A percentile compares a stretch with the other conserved stretches of the same genome.
Conservation (phyloP, 176 grass and related monocot genomes). For the Ensete glaucum region DNA sequence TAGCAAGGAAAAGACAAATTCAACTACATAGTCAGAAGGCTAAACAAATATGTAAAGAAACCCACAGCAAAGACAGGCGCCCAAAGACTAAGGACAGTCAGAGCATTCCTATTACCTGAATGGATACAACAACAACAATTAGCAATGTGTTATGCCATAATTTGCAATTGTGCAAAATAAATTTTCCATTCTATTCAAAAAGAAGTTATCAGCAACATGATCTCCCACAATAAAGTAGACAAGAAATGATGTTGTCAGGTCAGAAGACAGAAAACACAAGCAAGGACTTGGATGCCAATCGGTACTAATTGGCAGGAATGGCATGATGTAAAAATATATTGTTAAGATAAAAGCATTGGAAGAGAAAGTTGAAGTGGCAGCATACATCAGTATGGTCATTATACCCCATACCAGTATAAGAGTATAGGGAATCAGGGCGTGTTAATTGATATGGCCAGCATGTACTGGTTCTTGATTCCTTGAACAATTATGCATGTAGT, state of each 20-base stretch:
- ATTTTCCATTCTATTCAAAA: neutral
- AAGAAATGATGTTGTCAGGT: neutral
- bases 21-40: neutral
- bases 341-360: too few species aligned
- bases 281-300: too few species aligned
- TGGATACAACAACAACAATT: conserved; percentile 8
- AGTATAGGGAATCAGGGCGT: too few species aligned
- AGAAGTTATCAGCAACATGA: neutral
- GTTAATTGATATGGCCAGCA: too few species aligned
- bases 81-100: conserved; percentile 89
- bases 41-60: neutral
- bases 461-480: neutral
- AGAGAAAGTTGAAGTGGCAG: too few species aligned
- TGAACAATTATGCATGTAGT: neutral
- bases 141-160: neutral
- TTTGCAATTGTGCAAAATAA: neutral
- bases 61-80: conserved; percentile 84
- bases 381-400: too few species aligned
- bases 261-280: too few species aligned
- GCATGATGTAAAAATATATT: too few species aligned
- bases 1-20: too few species aligned
- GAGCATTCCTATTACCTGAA: conserved; percentile 89
- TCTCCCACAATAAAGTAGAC: neutral
- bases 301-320: too few species aligned
- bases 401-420: too few species aligned